Base-by-base conservation (phyloP, 768 basidiomycete species). In the Lactarius trivialis region DNA sequence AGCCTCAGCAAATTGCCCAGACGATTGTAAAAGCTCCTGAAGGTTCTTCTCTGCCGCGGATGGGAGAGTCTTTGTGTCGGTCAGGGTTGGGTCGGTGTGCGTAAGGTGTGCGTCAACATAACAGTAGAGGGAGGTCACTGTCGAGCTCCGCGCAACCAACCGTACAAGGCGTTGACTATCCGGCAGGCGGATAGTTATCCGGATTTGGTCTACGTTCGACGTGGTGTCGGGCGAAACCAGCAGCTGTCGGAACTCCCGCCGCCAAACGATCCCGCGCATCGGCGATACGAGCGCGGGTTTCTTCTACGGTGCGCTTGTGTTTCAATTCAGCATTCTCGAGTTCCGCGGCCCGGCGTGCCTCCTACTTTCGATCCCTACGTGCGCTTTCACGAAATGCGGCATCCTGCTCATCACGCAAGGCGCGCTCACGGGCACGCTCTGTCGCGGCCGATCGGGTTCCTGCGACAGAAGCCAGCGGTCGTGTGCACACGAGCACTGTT, bases 401-500 rank as follows among this genome's bases (percentile, higher is more conserved):
- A 68, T 96, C 94, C 68, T 94, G 93, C 68, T 90, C 88, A 30
- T 85, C 88, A 14, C 93, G 80, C 21, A 93, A 70, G 21, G 77
- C 74, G 14, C 92, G 79, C 67, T 65, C 82, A 51, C 75, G 71
- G 19, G 78, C 76, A 24, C 75, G 73, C 54, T 77, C 77, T 66
- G 86, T 74, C 69, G 83, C 70, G 54, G 82, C 77, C 0, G 78
- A 70, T 17, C 76, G 80, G 57, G 91, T 98, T 1, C 97, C 97
- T 1, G 85, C 85, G 9, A 98, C 94, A 4, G 96, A 98, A 68
- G 78, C 87, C 2, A 85, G 83, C 61, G 96, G 96, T 6, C 78
- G 96, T 54, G 84, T 91, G 32, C 97, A 98, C 70, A 96, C 96
- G 0, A 94, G 92, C 68, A 96, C 96, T 0, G 88, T 92, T 9